phyloP scores from a whole-genome alignment of 805 yeast genomes.

The Saccharomycopsis sp. region DNA sequence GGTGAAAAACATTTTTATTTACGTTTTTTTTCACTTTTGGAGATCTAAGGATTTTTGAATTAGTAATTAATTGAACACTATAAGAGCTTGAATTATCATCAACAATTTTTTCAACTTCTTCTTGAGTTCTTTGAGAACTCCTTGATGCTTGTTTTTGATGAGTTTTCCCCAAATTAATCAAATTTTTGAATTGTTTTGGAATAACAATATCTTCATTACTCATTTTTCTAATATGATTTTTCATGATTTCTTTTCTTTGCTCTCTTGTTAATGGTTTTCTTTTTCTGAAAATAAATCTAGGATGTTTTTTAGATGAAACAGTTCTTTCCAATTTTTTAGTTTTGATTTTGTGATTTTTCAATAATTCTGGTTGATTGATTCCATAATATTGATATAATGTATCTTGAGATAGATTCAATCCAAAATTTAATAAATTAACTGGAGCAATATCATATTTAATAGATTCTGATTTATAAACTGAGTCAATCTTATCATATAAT shows the following conservation, averaged over 20 bases:
- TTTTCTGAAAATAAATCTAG: constrained; percentile 9
- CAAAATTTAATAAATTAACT: constrained; percentile 8
- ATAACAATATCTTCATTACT: constrained; percentile 5
- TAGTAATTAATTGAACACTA: constrained; percentile 16
- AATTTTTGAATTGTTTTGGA: constrained; percentile 8
- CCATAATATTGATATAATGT: constrained; percentile 11
- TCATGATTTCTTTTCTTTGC: constrained; percentile 11
- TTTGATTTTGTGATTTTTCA: background rate
- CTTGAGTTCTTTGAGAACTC: background rate
- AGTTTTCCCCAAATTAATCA: constrained; percentile 6
- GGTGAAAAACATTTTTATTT: constrained; percentile 7
- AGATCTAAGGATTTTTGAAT: constrained; percentile 7
- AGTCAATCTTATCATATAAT: constrained; percentile 1
- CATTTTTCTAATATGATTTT: constrained; percentile 8
- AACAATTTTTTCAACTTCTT: constrained; percentile 2
- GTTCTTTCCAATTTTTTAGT: background rate
- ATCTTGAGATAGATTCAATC: constrained; percentile 11
- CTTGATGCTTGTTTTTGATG: background rate
- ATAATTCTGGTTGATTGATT: background rate
- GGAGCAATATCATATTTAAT: constrained; percentile 8
- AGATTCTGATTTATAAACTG: background rate
- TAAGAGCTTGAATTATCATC: constrained; percentile 13
- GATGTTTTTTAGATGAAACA: constrained; percentile 8
- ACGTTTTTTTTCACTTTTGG: constrained; percentile 1
- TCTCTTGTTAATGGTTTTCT: background rate